Conservation (phyloP, 2,329 filamentous ascomycete genomes). For the Xylariaceae sp. region DNA sequence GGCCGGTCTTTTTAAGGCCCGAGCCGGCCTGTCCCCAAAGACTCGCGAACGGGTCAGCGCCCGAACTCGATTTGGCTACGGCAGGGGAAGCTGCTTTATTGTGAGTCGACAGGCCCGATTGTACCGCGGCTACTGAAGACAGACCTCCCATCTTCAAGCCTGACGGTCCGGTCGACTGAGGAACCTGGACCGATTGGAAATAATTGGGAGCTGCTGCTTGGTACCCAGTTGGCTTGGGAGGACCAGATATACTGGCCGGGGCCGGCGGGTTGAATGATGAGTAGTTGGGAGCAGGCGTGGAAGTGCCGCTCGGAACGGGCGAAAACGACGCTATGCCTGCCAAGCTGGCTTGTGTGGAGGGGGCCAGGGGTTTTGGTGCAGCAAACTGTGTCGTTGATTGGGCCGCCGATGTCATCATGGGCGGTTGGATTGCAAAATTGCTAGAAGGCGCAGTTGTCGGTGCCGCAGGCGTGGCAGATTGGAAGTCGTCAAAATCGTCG, state of each 20-base stretch:
- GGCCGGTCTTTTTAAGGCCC: constrained; percentile 66
- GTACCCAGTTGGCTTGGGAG: constrained; percentile 56
- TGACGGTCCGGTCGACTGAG: constrained; percentile 32
- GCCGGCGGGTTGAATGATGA: constrained; percentile 54
- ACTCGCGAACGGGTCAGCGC: constrained; percentile 83
- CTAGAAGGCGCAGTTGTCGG: constrained; percentile 40
- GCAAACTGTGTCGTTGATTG: constrained; percentile 63
- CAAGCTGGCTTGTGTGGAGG: constrained; percentile 71
- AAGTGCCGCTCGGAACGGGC: constrained; percentile 56
- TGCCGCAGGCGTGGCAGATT: constrained; percentile 67
- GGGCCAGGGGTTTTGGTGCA: constrained; percentile 79
- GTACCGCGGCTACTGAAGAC: constrained; percentile 21
- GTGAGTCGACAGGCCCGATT: constrained; percentile 38
- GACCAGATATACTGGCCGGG: constrained; percentile 36
- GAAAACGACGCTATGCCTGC: constrained; percentile 79
- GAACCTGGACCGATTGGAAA: constrained; percentile 69
- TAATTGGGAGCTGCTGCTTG: constrained; percentile 86
- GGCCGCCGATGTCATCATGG: constrained; percentile 47
- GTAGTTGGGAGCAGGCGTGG: constrained; percentile 55
- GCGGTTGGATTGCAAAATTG: constrained; percentile 39
- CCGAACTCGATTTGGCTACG: constrained; percentile 49
- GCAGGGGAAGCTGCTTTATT: constrained; percentile 44
- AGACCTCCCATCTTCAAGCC: constrained; percentile 20
- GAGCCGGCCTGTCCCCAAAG: constrained; percentile 73
- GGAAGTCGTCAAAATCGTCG: constrained; percentile 97